A percentile compares a stretch with the other conserved stretches of the same genome.
Conservation (phyloP, 805 yeast species). For the Suhomyces vadensis region DNA sequence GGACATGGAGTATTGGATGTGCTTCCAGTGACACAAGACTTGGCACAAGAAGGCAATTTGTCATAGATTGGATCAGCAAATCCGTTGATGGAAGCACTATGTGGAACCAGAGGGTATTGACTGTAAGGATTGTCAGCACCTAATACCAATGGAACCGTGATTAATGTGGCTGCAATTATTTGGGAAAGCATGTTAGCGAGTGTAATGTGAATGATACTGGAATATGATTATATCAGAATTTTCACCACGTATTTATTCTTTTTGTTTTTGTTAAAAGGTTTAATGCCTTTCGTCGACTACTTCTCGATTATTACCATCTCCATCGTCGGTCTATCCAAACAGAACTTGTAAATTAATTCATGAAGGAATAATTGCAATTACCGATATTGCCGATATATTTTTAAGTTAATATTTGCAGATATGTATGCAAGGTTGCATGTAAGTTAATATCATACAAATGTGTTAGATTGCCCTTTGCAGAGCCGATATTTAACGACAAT, state of each 20-base stretch:
- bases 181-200: not conserved
- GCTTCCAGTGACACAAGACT: constrained; percentile 36
- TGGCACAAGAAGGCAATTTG: constrained; percentile 37
- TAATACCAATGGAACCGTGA: not conserved
- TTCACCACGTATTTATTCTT: not conserved
- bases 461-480: too few relatives aligned
- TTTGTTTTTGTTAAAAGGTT: too few relatives aligned
- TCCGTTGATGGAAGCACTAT: constrained; percentile 50
- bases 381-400: not conserved
- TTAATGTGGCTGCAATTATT: not conserved
- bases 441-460: not conserved
- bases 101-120: constrained; percentile 47
- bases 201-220: not conserved
- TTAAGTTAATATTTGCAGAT: not conserved
- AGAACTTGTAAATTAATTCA: not conserved
- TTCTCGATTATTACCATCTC: too few relatives aligned
- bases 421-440: too few relatives aligned
- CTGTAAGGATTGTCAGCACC: constrained; percentile 19
- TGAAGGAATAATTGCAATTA: not conserved
- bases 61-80: constrained; percentile 37
- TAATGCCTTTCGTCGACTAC: too few relatives aligned
- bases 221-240: not conserved
- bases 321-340: not conserved
- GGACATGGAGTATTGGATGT: constrained; percentile 51
- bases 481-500: too few relatives aligned